phyloP scores from a whole-genome alignment of 257 asterid species.

The Ilex asprella region DNA sequence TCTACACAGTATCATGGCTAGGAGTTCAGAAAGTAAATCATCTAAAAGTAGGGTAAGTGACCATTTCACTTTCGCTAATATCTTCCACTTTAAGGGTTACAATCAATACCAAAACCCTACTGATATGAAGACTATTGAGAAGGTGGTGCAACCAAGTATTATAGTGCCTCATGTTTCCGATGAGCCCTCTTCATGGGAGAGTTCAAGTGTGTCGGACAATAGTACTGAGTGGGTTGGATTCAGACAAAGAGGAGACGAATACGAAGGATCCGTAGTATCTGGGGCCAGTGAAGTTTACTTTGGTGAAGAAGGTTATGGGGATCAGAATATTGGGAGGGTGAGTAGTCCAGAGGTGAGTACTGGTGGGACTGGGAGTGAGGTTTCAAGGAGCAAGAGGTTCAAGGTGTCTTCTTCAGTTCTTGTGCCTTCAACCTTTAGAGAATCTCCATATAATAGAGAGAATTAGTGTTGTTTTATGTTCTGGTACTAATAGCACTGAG shows the following conservation, averaged over 20 bases:
- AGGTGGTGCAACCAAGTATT: slow-evolving; percentile 71
- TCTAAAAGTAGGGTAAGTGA: slow-evolving; percentile 71
- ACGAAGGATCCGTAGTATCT: slow-evolving; percentile 67
- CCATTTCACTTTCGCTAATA: slow-evolving; percentile 81
- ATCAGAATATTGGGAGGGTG: slow-evolving; percentile 47
- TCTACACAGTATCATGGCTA: slow-evolving; percentile 66
- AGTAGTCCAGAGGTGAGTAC: slow-evolving; percentile 59
- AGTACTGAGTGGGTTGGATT: slow-evolving; percentile 55
- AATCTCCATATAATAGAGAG: slow-evolving; percentile 29
- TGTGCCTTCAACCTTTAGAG: slow-evolving; percentile 67
- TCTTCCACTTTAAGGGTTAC: slow-evolving; percentile 54
- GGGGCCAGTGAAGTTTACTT: slow-evolving; percentile 33
- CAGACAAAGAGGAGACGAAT: slow-evolving; percentile 32
- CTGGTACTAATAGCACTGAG: too few relatives aligned
- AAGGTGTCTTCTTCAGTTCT: slow-evolving; percentile 75
- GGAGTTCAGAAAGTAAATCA: slow-evolving; percentile 55
- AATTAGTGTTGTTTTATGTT: background rate
- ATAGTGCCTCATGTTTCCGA: slow-evolving; percentile 50
- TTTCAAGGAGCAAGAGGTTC: slow-evolving; percentile 66
- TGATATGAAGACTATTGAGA: slow-evolving; percentile 52
- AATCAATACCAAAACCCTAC: slow-evolving; percentile 32
- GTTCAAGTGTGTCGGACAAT: slow-evolving; percentile 41
- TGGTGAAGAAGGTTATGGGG: slow-evolving; percentile 31
- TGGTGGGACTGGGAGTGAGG: slow-evolving; percentile 18
- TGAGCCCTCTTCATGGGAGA: slow-evolving; percentile 43